Percentiles rank a stretch among this genome's conserved stretches.
phyloP scores from a whole-genome alignment of 2,329 filamentous ascomycete genomes.

The Colletotrichum sp. region DNA sequence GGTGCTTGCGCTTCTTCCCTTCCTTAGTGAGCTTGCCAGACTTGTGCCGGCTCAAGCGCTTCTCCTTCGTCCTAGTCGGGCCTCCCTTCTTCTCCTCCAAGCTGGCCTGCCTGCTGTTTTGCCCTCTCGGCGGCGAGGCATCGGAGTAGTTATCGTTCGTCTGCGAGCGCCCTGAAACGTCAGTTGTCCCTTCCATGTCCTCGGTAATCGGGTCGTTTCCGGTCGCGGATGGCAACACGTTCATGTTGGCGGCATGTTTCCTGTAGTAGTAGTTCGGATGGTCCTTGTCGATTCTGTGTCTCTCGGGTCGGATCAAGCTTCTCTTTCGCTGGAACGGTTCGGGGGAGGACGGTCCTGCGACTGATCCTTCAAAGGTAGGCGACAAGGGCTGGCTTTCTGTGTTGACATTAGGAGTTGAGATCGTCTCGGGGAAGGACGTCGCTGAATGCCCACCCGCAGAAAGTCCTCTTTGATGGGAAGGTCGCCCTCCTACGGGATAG shows the following conservation, averaged over 20 bases:
- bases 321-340: conserved; percentile 70
- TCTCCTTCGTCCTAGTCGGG: conserved; percentile 29
- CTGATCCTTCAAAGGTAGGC: conserved; percentile 44
- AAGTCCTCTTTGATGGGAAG: conserved; percentile 59
- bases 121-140: conserved; percentile 34
- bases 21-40: conserved; percentile 71
- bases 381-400: conserved; percentile 62
- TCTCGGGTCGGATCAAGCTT: conserved; percentile 88
- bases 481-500: conserved; percentile 43
- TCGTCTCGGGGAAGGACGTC: conserved; percentile 64
- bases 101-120: conserved; percentile 33
- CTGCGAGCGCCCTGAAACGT: conserved; percentile 47
- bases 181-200: conserved; percentile 70
- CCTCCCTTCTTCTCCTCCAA: conserved; percentile 42
- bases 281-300: conserved; percentile 81
- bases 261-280: conserved; percentile 97
- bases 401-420: conserved; percentile 57
- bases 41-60: conserved; percentile 47
- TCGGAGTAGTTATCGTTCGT: conserved; percentile 53
- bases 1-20: conserved; percentile 53
- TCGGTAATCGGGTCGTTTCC: conserved; percentile 90
- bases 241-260: conserved; percentile 93
- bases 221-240: conserved; percentile 86
- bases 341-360: conserved; percentile 6
- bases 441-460: conserved; percentile 59